These are phyloP conservation scores for Kentomonas sorsogonicus DNA, from an alignment of 208 protist species.

Conservation along the genomic window DNA sequence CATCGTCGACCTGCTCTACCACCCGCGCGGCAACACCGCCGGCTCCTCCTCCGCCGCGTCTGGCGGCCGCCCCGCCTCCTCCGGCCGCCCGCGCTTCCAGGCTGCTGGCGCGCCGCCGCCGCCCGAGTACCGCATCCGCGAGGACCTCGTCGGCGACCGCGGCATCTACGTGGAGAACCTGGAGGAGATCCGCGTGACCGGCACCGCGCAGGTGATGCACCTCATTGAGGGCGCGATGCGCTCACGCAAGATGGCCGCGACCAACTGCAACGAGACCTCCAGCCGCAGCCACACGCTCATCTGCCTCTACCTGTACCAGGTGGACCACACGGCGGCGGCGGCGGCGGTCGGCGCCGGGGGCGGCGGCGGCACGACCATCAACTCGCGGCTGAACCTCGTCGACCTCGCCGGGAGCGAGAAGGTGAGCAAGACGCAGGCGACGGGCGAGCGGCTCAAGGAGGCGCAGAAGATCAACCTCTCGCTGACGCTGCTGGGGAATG, in stretches of 20 bases:
- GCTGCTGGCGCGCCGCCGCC: background rate
- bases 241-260: slow-evolving; percentile 26
- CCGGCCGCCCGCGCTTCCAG: background rate
- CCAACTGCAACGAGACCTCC: slow-evolving; percentile 54
- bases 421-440: slow-evolving; percentile 43
- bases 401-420: slow-evolving; percentile 87
- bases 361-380: slow-evolving; percentile 15
- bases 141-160: slow-evolving; percentile 21
- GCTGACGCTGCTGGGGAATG: slow-evolving; percentile 77
- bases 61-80: background rate
- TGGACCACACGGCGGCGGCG: slow-evolving; percentile 14
- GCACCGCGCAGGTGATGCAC: slow-evolving; percentile 24
- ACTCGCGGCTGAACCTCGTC: slow-evolving; percentile 54
- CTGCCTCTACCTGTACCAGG: slow-evolving; percentile 35
- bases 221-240: slow-evolving; percentile 25
- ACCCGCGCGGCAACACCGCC: background rate
- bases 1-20: slow-evolving; percentile 46
- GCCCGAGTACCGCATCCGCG: slow-evolving; percentile 38
- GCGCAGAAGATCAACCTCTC: slow-evolving; percentile 84
- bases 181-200: slow-evolving; percentile 19
- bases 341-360: too few relatives aligned
- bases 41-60: slow-evolving; percentile 2
- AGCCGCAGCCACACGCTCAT: slow-evolving; percentile 69
- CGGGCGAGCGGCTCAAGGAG: slow-evolving; percentile 38
- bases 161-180: slow-evolving; percentile 40